Conservation (phyloP, 495 filamentous ascomycete genomes). For the Tuber umbilicatum region DNA sequence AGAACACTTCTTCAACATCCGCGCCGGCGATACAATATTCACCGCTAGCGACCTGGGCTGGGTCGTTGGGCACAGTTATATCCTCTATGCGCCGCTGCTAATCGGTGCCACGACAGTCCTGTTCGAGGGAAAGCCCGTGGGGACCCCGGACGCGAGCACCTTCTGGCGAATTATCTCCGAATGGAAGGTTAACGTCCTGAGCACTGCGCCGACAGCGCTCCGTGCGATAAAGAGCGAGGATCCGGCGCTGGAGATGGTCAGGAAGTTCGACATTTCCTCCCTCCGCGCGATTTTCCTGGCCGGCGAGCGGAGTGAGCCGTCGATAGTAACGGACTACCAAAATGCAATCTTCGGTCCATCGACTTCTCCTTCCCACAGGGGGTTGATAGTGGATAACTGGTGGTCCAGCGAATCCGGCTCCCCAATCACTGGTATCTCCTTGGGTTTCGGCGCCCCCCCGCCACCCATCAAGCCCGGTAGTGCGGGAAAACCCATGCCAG, state of each 20-base stretch:
- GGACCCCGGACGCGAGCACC: conserved; percentile 76
- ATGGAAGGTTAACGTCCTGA: conserved; percentile 74
- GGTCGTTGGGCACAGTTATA: conserved; percentile 80
- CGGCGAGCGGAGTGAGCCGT: conserved; percentile 82
- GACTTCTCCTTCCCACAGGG: conserved; percentile 22
- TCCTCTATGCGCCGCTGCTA: conserved; percentile 77
- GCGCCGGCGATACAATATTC: conserved; percentile 77
- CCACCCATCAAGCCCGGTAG: conserved; percentile 65
- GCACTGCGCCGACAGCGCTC: conserved; percentile 80
- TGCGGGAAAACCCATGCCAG: conserved; percentile 82
- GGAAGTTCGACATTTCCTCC: conserved; percentile 59
- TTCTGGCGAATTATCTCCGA: conserved; percentile 85
- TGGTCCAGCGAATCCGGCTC: conserved; percentile 91
- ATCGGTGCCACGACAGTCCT: conserved; percentile 78
- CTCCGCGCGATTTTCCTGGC: conserved; percentile 75
- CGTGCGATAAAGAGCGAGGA: conserved; percentile 83
- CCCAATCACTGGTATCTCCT: conserved; percentile 74
- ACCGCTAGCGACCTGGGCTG: conserved; percentile 59
- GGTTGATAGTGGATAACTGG: conserved; percentile 85
- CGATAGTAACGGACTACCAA: conserved; percentile 73
- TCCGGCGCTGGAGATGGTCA: conserved; percentile 60
- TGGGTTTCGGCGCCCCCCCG: conserved; percentile 42
- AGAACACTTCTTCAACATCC: conserved; percentile 68
- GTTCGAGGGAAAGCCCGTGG: conserved; percentile 87
- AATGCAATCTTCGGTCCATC: conserved; percentile 52